These are phyloP conservation scores for Lindgomyces ingoldianus DNA, from an alignment of 495 filamentous ascomycete genomes.

Conservation along the genomic window DNA sequence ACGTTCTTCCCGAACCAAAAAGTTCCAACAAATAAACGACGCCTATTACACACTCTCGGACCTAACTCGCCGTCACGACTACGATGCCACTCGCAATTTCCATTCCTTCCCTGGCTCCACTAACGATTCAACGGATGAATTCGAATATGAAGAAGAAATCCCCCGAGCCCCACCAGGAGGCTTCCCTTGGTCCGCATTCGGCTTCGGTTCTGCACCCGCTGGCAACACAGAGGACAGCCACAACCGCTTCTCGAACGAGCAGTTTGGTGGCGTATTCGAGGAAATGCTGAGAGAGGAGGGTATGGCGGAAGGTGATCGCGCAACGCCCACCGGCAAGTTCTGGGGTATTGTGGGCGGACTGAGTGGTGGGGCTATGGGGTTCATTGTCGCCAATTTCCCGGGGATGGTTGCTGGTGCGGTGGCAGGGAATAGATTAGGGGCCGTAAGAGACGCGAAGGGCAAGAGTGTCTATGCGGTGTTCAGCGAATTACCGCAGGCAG, in stretches of 20 bases:
- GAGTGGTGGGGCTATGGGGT: slow-evolving; percentile 87
- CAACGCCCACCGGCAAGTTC: slow-evolving; percentile 68
- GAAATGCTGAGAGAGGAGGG: slow-evolving; percentile 97
- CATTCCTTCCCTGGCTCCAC: slow-evolving; percentile 45
- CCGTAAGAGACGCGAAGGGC: slow-evolving; percentile 82
- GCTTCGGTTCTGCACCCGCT: slow-evolving; percentile 57
- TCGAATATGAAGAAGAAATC: slow-evolving; percentile 58
- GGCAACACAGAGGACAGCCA: slow-evolving; percentile 53
- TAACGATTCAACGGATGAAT: slow-evolving; percentile 38
- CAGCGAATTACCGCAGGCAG: slow-evolving; percentile 73
- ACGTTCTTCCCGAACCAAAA: slow-evolving; percentile 75
- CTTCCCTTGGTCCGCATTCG: slow-evolving; percentile 58
- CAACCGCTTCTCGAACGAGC: slow-evolving; percentile 59
- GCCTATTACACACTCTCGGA: slow-evolving; percentile 97
- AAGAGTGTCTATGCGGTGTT: slow-evolving; percentile 96
- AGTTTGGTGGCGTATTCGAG: slow-evolving; percentile 92
- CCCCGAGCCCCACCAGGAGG: slow-evolving; percentile 47
- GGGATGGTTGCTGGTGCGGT: slow-evolving; percentile 88
- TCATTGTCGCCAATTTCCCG: slow-evolving; percentile 90
- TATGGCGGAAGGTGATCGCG: slow-evolving; percentile 62
- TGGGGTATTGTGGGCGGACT: slow-evolving; percentile 85
- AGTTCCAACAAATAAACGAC: slow-evolving; percentile 96
- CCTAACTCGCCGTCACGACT: slow-evolving; percentile 74
- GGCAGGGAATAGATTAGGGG: slow-evolving; percentile 86
- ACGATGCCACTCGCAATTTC: slow-evolving; percentile 70